These are phyloP conservation scores for Drosera capensis DNA, from an alignment of 148 eudicot genomes.

Conservation along the genomic window DNA sequence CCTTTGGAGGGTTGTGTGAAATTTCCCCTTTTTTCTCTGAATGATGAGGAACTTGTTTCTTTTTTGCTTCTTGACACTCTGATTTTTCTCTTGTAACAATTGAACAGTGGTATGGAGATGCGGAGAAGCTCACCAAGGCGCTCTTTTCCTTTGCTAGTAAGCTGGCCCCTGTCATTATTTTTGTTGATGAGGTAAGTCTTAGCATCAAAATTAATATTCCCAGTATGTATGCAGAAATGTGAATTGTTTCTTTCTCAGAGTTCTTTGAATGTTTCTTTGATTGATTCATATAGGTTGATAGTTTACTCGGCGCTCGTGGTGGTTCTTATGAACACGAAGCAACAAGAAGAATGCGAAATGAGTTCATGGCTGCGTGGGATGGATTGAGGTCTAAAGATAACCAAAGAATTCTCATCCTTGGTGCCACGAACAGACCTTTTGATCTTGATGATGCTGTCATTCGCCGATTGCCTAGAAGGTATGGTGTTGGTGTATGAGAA, in stretches of 20 bases:
- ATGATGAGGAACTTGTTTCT: too few species aligned
- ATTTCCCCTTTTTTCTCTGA: background rate
- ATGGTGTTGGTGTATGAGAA: background rate
- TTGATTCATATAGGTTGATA: conserved; percentile 55
- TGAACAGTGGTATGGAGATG: conserved; percentile 98
- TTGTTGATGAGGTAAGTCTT: conserved; percentile 78
- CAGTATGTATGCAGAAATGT: background rate
- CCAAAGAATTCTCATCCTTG: conserved; percentile 87
- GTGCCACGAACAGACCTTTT: conserved; percentile 97
- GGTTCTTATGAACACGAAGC: conserved; percentile 97
- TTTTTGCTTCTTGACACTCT: too few species aligned
- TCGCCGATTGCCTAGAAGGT: conserved; percentile 94
- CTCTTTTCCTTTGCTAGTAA: conserved; percentile 96
- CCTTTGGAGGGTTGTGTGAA: too few species aligned
- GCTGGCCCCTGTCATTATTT: conserved; percentile 91
- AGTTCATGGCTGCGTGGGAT: conserved; percentile 99
- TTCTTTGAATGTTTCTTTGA: background rate
- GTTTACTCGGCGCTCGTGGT: conserved; percentile 99
- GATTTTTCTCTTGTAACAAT: background rate
- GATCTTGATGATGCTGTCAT: conserved; percentile 99
- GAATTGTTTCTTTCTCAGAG: background rate
- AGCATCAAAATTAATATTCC: background rate
- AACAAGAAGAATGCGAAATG: conserved; percentile 96
- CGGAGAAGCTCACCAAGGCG: conserved; percentile 97
- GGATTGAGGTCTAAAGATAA: conserved; percentile 92